Conservation (phyloP, 2,329 filamentous ascomycete species). For the Pseudogymnoascus sp. region DNA sequence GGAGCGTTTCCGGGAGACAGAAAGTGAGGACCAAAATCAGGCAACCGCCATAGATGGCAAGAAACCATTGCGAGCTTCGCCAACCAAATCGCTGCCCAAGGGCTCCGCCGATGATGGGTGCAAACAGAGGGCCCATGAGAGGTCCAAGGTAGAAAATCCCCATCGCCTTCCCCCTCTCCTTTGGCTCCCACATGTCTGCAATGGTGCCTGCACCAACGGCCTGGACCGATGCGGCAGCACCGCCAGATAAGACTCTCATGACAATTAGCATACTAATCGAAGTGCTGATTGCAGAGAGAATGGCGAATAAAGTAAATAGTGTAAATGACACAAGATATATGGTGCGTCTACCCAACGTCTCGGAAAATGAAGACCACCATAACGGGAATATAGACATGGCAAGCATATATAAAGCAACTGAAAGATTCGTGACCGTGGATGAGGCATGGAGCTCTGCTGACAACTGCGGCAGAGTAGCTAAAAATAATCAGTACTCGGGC, state of each 20-base stretch:
- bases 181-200: slow-evolving; percentile 70
- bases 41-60: slow-evolving; percentile 61
- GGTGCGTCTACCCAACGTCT: slow-evolving; percentile 64
- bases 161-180: slow-evolving; percentile 73
- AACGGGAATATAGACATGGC: slow-evolving; percentile 77
- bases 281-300: slow-evolving; percentile 60
- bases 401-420: slow-evolving; percentile 75
- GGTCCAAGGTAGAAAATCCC: slow-evolving; percentile 77
- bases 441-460: slow-evolving; percentile 54
- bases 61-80: slow-evolving; percentile 73
- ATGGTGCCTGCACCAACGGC: slow-evolving; percentile 79
- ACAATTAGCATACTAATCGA: slow-evolving; percentile 72
- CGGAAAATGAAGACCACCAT: slow-evolving; percentile 77
- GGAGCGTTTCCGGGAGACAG: slow-evolving; percentile 58
- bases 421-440: slow-evolving; percentile 64
- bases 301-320: slow-evolving; percentile 64
- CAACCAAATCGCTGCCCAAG: slow-evolving; percentile 65
- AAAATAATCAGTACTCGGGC: slow-evolving; percentile 15
- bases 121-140: slow-evolving; percentile 64
- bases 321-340: slow-evolving; percentile 72
- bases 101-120: slow-evolving; percentile 70
- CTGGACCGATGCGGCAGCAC: slow-evolving; percentile 73
- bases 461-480: slow-evolving; percentile 64
- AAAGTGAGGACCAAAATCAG: slow-evolving; percentile 52
- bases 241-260: slow-evolving; percentile 67